Base-by-base conservation (phyloP, 2,329 filamentous ascomycete genomes). In the Polychaeton citri region DNA sequence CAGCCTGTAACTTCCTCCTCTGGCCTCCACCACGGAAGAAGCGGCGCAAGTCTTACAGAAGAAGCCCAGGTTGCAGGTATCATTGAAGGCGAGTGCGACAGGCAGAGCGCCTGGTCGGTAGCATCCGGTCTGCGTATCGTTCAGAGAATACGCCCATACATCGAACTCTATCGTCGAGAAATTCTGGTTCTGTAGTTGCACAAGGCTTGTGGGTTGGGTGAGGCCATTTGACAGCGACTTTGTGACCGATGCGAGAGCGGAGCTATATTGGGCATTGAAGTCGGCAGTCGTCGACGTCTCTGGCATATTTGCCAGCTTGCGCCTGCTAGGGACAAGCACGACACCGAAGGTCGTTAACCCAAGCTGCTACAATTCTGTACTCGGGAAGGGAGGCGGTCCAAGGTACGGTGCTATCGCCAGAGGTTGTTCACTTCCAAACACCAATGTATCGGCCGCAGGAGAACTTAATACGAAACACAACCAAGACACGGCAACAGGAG, bases 51-150 rank as follows among this genome's bases (percentile, higher is more conserved):
- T 40, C 49, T 26, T 36, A 51, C 48, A 53, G 24, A 45, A 36
- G 24, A 49, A 54, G 4, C 51, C 51, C 7, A 40, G 43, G 13
- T 42, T 33, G 37, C 50, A 53, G 5, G 47, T 50, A 34, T 54
- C 49, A 36, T 54, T 50, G 19, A 30, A 26, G n/a, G 48, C 50
- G 28, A 54, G 36, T 28, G 49, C 43, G 2, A 54, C 43, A 4
- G 51, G 50, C 18, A 52, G 36, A 6, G 48, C 39, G n/a, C 50
- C 50, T 12, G 13, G 33, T 19, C 46, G 36, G 31, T 45, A 48
- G 37, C 51, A 53, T 10, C 43, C 43, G 6, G 43, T 47, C 21
- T 44, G 37, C 2, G 43, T 40, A 13, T 36, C 30, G 32, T 45
- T 47, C 26, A 50, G 40, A 4, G 34, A 32, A 32, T 49, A 46